A percentile compares a stretch with the other conserved stretches of the same genome.
Conservation (phyloP, 2,329 filamentous ascomycete species). For the Nigrospora oryzae region DNA sequence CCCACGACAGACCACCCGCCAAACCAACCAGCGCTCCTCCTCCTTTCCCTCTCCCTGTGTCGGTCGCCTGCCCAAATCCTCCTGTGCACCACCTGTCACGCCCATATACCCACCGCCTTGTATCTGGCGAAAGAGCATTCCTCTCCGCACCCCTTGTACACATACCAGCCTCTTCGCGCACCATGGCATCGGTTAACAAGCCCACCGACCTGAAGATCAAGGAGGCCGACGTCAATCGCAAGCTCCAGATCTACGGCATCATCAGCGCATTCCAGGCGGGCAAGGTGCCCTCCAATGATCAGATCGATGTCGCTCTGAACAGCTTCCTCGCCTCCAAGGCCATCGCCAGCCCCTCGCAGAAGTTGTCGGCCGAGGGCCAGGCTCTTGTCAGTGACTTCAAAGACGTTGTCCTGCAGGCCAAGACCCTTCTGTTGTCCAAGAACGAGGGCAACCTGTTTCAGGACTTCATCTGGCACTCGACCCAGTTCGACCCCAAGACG, state of each 20-base stretch:
- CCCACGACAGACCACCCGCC: too few species aligned
- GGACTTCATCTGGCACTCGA: conserved; percentile 93
- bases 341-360: conserved; percentile 60
- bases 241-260: conserved; percentile 93
- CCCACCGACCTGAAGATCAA: conserved; percentile 67
- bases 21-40: too few species aligned
- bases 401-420: conserved; percentile 70
- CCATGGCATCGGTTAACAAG: conserved; percentile 52
- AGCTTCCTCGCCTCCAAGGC: conserved; percentile 68
- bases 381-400: conserved; percentile 69
- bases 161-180: not conserved
- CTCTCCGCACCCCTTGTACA: not conserved
- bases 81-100: not conserved
- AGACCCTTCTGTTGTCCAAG: conserved; percentile 80
- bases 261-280: conserved; percentile 74
- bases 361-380: conserved; percentile 76
- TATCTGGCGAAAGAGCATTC: not conserved
- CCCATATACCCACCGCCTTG: not conserved
- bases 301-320: conserved; percentile 92
- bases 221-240: conserved; percentile 82
- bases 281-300: conserved; percentile 91
- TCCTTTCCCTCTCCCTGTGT: too few species aligned
- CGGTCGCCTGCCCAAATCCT: too few species aligned
- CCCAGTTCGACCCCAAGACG: conserved; percentile 59
- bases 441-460: conserved; percentile 92